phyloP scores from a whole-genome alignment of 2,329 filamentous ascomycete genomes.

The Cladophialophora carrionii region DNA sequence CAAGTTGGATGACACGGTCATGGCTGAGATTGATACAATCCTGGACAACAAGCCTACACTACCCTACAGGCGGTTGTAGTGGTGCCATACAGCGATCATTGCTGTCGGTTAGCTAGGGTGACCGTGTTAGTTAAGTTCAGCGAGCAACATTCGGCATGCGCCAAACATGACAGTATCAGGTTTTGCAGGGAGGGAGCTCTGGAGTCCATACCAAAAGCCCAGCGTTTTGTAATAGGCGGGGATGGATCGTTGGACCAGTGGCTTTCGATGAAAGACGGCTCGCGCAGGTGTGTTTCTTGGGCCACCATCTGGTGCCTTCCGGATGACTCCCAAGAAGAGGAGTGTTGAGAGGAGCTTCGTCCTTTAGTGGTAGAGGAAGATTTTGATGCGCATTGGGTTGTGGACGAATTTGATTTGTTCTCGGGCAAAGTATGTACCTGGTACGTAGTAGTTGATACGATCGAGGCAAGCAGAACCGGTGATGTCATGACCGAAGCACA shows the following conservation, averaged over 20 bases:
- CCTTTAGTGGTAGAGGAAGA: not conserved
- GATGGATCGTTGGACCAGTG: not conserved
- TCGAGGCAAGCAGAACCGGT: not conserved
- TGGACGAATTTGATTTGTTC: not conserved
- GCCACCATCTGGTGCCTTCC: not conserved
- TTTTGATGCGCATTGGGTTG: not conserved
- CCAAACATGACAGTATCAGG: not conserved
- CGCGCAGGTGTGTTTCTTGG: not conserved
- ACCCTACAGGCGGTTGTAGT: conserved; percentile 10
- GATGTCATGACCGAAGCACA: conserved; percentile 2
- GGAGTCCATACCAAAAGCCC: not conserved
- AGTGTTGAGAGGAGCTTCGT: not conserved
- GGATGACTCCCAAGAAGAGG: not conserved
- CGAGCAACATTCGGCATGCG: not conserved
- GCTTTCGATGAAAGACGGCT: not conserved
- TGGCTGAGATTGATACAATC: conserved; percentile 53
- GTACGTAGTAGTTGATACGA: too few relatives aligned
- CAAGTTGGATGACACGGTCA: conserved; percentile 49
- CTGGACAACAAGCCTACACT: conserved; percentile 39
- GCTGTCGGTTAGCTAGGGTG: not conserved
- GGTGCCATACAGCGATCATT: not conserved
- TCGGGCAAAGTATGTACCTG: too few relatives aligned
- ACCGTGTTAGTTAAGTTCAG: not conserved
- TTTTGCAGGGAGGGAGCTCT: not conserved
- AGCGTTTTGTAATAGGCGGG: not conserved